These are phyloP conservation scores for Rubroboletus satanas DNA, from an alignment of 768 basidiomycete genomes.

Conservation along the genomic window DNA sequence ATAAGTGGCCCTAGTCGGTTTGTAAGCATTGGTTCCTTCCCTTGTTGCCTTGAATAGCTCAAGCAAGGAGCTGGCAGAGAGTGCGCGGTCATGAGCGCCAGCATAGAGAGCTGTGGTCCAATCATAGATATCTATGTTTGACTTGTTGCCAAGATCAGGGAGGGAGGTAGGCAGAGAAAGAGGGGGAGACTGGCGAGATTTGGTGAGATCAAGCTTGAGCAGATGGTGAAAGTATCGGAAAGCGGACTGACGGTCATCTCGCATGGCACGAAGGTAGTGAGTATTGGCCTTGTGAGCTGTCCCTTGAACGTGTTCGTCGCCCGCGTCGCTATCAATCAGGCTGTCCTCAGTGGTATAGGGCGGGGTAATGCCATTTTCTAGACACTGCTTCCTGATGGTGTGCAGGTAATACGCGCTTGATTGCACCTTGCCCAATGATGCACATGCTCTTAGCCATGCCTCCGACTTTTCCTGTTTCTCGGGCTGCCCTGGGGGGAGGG, in stretches of 20 bases:
- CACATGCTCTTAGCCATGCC: slow-evolving; percentile 21
- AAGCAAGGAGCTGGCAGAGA: slow-evolving; percentile 34
- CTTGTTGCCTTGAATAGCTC: slow-evolving; percentile 35
- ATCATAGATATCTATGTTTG: slow-evolving; percentile 40
- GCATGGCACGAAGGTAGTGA: slow-evolving; percentile 40
- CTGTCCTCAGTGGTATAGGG: slow-evolving; percentile 19
- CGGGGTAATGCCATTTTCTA: slow-evolving; percentile 12
- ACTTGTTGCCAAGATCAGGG: slow-evolving; percentile 14
- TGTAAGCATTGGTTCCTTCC: slow-evolving; percentile 27
- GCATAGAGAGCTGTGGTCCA: slow-evolving; percentile 46
- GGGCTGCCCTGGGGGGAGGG: neutral
- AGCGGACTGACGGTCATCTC: slow-evolving; percentile 40
- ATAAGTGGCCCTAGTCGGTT: slow-evolving; percentile 45
- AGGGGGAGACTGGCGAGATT: slow-evolving; percentile 6
- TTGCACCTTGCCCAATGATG: slow-evolving; percentile 31
- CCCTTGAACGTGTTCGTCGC: slow-evolving; percentile 9
- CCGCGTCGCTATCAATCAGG: neutral
- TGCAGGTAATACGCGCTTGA: slow-evolving; percentile 39
- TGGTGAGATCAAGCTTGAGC: slow-evolving; percentile 24
- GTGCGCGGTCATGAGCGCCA: slow-evolving; percentile 38
- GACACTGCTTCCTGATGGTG: slow-evolving; percentile 34
- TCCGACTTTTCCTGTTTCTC: slow-evolving; percentile 7
- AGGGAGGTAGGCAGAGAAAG: neutral
- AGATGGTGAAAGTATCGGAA: slow-evolving; percentile 45
- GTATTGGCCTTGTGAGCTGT: slow-evolving; percentile 40